These are phyloP conservation scores for Decorospora gaudefroyi DNA, from an alignment of 2,329 filamentous ascomycete genomes.

Conservation along the genomic window DNA sequence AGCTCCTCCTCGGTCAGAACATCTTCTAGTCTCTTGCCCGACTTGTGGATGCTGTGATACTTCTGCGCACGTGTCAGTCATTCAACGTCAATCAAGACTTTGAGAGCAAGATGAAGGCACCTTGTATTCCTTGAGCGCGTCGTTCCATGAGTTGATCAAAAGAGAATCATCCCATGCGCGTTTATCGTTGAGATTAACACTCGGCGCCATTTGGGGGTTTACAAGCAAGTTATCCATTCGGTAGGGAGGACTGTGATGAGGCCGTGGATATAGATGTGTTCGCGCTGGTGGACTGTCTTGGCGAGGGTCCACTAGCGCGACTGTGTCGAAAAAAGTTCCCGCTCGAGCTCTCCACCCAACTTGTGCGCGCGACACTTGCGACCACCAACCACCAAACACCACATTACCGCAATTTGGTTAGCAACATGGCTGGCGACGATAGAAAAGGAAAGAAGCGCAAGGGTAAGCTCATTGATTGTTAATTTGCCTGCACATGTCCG, in stretches of 20 bases:
- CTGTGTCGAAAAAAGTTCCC: constrained; percentile 37
- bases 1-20: constrained; percentile 41
- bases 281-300: constrained; percentile 16
- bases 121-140: constrained; percentile 46
- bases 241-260: not conserved
- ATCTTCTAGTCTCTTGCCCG: constrained; percentile 45
- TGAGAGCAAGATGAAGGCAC: constrained; percentile 20
- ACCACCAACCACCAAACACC: constrained; percentile 14
- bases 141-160: constrained; percentile 43
- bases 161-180: constrained; percentile 49
- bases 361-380: constrained; percentile 33
- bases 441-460: constrained; percentile 62
- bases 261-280: not conserved
- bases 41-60: constrained; percentile 46
- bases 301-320: constrained; percentile 31
- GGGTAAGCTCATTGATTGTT: constrained; percentile 42
- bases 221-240: not conserved
- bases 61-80: constrained; percentile 33
- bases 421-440: constrained; percentile 59
- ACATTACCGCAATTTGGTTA: constrained; percentile 14
- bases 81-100: not conserved
- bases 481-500: constrained; percentile 10
- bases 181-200: constrained; percentile 36
- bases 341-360: constrained; percentile 37
- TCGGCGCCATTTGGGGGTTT: constrained; percentile 20